Base-by-base conservation (phyloP, 2,329 filamentous ascomycete species). In the Microdochium bolleyi region DNA sequence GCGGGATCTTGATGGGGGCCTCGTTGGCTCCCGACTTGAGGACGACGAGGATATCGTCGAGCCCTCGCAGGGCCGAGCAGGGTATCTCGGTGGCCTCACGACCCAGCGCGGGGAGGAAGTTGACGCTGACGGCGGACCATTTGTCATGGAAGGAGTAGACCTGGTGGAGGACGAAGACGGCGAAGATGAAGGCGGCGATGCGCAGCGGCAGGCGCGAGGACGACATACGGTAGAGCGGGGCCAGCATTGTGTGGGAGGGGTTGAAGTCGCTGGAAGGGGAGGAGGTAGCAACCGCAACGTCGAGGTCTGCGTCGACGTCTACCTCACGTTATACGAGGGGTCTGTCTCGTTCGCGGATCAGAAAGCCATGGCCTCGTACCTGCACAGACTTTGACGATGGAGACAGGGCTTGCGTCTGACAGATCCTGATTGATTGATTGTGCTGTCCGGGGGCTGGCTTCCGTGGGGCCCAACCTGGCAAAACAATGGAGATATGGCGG, bases 1-100 rank as follows among this genome's bases (percentile, higher is more conserved):
- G 64, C 1, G 79, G 78, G 2, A 84, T 70, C 60, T 82, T 81
- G 25, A 76, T 71, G 51, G 70, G 64, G 14, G 78, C 72, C 58
- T 84, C 80, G 8, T 78, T 79, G 16, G 80, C 79, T 51, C 80
- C 81, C 0, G 81, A 84, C 56, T 78, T 77, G 55, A 84, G 68
- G 10, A 82, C 67, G 16, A 84, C 72, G 54, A 83, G 75, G 49
- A 83, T 65, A 60, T 83, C 72, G 3, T 78, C 69, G 22, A 76
- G 66, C 13, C 71, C 73, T 10, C 70, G 64, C 3, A 71, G 55
- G 3, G 64, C 56, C 5, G 67, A 67, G 25, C 68, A 71, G 50
- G 24, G 24, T 22, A 25, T 27, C 14, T 49, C 48, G 24, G 48
- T 25, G 14, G 25, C 25, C 9, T 30, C 24, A 3, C 10, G 11